Conservation (phyloP, 2,329 filamentous ascomycete genomes). For the Cordyceps cateniannulata region DNA sequence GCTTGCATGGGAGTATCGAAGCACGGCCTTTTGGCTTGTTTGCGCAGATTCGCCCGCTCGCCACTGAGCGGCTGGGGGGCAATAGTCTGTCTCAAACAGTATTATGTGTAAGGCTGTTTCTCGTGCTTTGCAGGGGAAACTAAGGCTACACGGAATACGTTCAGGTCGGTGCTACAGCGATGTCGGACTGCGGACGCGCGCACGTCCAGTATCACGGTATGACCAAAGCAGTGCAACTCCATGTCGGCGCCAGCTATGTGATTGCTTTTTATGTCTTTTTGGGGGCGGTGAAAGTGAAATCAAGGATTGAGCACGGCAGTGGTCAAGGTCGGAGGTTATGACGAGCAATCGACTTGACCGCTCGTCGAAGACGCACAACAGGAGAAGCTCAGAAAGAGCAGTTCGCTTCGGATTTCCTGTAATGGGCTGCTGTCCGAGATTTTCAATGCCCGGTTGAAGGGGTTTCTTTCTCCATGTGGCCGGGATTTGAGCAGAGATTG, state of each 20-base stretch:
- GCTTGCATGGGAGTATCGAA: background rate
- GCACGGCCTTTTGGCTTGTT: background rate
- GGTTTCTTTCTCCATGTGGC: background rate
- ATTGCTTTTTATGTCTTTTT: conserved; percentile 1
- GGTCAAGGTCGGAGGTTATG: background rate
- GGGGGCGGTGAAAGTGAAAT: conserved; percentile 4
- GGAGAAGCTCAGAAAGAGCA: background rate
- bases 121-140: background rate
- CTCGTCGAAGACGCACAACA: background rate
- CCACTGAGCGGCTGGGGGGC: background rate
- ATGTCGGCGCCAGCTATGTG: conserved; percentile 1
- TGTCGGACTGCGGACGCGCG: background rate
- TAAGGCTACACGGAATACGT: background rate
- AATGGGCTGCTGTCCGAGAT: background rate
- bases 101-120: background rate
- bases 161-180: background rate
- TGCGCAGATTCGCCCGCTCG: background rate
- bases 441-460: background rate
- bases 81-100: conserved; percentile 2
- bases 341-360: background rate
- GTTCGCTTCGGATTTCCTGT: conserved; percentile 6
- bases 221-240: conserved; percentile 1
- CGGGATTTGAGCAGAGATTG: background rate
- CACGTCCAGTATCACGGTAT: background rate
- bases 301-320: background rate